phyloP scores from a whole-genome alignment of 495 filamentous ascomycete genomes.

The Bombardia bombarda region DNA sequence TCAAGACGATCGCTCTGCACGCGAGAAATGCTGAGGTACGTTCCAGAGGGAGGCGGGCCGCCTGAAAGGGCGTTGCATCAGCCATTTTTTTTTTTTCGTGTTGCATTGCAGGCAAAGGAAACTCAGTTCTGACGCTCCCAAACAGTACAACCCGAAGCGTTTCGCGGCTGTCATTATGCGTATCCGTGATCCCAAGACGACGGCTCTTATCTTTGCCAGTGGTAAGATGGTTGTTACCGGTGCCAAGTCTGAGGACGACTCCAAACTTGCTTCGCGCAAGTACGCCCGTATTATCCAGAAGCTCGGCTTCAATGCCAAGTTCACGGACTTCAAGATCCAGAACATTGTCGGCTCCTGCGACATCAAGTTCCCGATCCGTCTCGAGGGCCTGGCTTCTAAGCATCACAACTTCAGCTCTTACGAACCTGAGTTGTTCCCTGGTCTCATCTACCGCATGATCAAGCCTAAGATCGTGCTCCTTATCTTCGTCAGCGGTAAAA shows the following conservation, averaged over 20 bases:
- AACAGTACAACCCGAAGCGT: conserved; percentile 58
- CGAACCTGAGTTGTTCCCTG: conserved; percentile 96
- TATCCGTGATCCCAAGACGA: conserved; percentile 98
- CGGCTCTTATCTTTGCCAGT: conserved; percentile 92
- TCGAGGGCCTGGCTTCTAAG: conserved; percentile 88
- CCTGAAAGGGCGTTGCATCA: too few species aligned
- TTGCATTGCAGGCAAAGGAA: too few species aligned
- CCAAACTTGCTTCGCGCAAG: conserved; percentile 92
- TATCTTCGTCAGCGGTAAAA: conserved; percentile 99
- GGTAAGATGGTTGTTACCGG: conserved; percentile 99
- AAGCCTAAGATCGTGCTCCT: conserved; percentile 98
- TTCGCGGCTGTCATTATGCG: conserved; percentile 99
- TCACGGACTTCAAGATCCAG: conserved; percentile 99
- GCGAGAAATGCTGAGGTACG: conserved; percentile 83
- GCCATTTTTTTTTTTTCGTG: too few species aligned
- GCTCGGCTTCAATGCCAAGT: conserved; percentile 98
- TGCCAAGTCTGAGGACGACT: conserved; percentile 97
- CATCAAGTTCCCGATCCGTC: conserved; percentile 97
- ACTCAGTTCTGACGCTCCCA: conserved; percentile 29
- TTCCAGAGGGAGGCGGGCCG: conserved; percentile 2
- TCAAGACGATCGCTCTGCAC: conserved; percentile 98
- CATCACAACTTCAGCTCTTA: conserved; percentile 99
- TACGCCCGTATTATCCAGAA: conserved; percentile 99
- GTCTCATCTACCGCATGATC: conserved; percentile 99
- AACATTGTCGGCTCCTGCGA: conserved; percentile 99